Evolutionary conservation across 176 grass and related monocot genomes (phyloP), one percentile per base, ranked within the genome.

Genomic region (Canna indica): DNA sequence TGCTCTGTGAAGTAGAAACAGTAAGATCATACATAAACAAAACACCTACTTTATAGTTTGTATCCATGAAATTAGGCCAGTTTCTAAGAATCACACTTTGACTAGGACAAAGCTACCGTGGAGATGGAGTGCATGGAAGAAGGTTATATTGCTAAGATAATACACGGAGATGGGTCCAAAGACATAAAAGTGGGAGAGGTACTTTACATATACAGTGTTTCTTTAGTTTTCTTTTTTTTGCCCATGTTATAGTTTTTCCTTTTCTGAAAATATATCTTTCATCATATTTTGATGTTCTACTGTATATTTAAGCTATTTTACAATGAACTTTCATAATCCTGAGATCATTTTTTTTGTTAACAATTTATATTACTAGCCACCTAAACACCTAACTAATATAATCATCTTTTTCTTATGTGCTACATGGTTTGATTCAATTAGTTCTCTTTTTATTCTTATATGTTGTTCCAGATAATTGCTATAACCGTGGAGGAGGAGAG

Each of bases 111-210:
- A 83, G 89, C 89, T 4, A 99, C 89, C 0, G 89, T 99, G 11
- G 89, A 99, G 44, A 90, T 99, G 94, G 94, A 99, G 74, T 90
- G 86, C 80, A 93, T 99, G 94, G 94, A 99, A 82, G 94, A 99
- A 67, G 94, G 94, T 28, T 99, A 90, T 90, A 77, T 99, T 25
- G 94, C 89, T 78, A 99, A 99, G 65, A 99, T 99, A 73, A 46
- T 99, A 83, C 82, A 76, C 11, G 89, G 86, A 58, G 94, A 99
- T 81, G 89, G 94, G 79, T 81, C 94, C 48, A 99, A 99, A 73
- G 89, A 92, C 69, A 93, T 93, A 72, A 83, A 99, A 99, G 94
- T 99, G 80, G 89, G 89, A 1, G 94, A 99, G 80, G 94, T 99
- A 79, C 47, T 48, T 44, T 70, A 31, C 20, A 20, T 70, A 31